phyloP scores from a whole-genome alignment of 2,329 filamentous ascomycete genomes.

The Rhinocladiella mackenziei region DNA sequence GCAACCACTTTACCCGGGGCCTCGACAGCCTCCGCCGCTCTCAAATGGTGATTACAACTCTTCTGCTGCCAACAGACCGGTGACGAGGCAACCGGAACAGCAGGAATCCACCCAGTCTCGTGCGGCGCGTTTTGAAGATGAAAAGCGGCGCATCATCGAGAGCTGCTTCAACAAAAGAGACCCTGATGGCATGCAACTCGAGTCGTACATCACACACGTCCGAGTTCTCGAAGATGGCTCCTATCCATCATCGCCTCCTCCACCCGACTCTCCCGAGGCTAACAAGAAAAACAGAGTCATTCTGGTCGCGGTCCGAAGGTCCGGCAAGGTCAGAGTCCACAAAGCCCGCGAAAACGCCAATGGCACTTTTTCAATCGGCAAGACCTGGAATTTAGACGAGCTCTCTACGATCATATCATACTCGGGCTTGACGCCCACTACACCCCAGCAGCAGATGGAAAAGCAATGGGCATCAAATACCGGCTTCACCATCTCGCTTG shows the following conservation, averaged over 20 bases:
- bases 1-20: conserved; percentile 16
- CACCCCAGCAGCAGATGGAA: conserved; percentile 56
- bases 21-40: conserved; percentile 16
- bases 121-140: conserved; percentile 91
- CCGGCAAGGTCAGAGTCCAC: conserved; percentile 88
- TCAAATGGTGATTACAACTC: conserved; percentile 15
- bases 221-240: conserved; percentile 80
- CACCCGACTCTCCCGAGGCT: conserved; percentile 67
- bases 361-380: conserved; percentile 92
- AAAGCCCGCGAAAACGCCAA: conserved; percentile 95
- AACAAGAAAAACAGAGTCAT: conserved; percentile 87
- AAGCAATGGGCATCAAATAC: conserved; percentile 74
- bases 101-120: conserved; percentile 33
- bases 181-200: conserved; percentile 73
- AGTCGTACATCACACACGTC: conserved; percentile 98
- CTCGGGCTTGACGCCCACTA: conserved; percentile 57
- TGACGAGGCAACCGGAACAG: conserved; percentile 6
- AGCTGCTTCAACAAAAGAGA: conserved; percentile 93
- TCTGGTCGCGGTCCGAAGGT: conserved; percentile 87
- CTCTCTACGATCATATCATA: conserved; percentile 79
- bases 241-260: conserved; percentile 78
- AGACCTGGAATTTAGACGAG: conserved; percentile 96
- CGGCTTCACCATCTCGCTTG: conserved; percentile 82
- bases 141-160: conserved; percentile 89
- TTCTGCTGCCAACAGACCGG: conserved; percentile 7